Evolutionary conservation across 177 flowering plant species (phyloP).

Genomic region (Vitis hybrid): DNA sequence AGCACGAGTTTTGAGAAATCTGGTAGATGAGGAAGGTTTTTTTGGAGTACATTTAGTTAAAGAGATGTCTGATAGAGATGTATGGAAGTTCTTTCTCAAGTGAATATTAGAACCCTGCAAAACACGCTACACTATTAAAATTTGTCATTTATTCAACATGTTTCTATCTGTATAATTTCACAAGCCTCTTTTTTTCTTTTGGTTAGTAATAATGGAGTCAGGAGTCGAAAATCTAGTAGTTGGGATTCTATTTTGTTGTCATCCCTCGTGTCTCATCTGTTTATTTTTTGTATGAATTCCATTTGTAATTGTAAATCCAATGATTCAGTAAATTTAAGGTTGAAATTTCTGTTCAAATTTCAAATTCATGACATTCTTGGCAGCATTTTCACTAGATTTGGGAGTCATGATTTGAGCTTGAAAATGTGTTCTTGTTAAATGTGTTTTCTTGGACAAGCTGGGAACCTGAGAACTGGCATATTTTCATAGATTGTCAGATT

Average conservation of each 20-base stretch:
- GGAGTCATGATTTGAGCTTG: too few relatives aligned
- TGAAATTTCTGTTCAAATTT: neutral
- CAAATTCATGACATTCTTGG: neutral
- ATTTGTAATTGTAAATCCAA: constrained; percentile 8
- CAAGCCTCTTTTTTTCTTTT: constrained; percentile 3
- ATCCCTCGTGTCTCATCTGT: neutral
- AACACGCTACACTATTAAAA: neutral
- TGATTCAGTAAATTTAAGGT: neutral
- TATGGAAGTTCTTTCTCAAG: constrained; percentile 90
- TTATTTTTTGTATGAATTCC: neutral
- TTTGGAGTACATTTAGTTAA: constrained; percentile 78
- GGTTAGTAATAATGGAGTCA: neutral
- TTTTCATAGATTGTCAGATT: too few relatives aligned
- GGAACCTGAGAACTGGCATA: too few relatives aligned
- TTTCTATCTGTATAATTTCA: constrained; percentile 9
- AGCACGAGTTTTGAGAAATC: constrained; percentile 53
- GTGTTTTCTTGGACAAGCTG: too few relatives aligned
- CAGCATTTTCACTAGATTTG: neutral
- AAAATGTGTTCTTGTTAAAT: too few relatives aligned
- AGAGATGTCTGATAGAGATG: constrained; percentile 76
- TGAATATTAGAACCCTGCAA: constrained; percentile 22
- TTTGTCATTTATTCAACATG: neutral
- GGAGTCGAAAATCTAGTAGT: neutral
- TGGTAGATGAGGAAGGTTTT: constrained; percentile 81
- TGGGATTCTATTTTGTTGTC: constrained; percentile 1